These are phyloP conservation scores for Adansonia digitata DNA, from an alignment of 345 rosid species.

Conservation along the genomic window DNA sequence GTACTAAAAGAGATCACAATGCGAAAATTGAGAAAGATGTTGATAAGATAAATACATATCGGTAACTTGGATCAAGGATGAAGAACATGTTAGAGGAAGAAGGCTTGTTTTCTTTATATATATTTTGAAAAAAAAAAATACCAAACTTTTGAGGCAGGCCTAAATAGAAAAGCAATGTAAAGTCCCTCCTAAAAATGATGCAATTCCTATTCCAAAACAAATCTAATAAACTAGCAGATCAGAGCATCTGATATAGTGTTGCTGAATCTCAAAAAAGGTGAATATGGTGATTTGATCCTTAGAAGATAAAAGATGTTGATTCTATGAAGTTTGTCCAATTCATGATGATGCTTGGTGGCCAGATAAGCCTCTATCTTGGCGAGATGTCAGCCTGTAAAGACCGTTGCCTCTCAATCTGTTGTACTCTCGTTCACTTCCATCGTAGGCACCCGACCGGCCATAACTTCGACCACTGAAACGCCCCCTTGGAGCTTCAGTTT, in stretches of 20 bases:
- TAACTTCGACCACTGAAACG: constrained; percentile 43
- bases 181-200: neutral
- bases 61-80: too few species aligned
- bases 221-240: constrained; percentile 15
- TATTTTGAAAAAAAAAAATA: too few species aligned
- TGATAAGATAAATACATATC: too few species aligned
- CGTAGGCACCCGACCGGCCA: constrained; percentile 31
- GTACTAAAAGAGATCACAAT: too few species aligned
- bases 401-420: constrained; percentile 54
- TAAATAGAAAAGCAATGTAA: too few species aligned
- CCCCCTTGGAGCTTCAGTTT: constrained; percentile 40
- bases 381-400: constrained; percentile 33
- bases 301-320: neutral
- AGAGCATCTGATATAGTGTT: constrained; percentile 8
- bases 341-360: constrained; percentile 19
- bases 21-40: too few species aligned
- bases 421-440: constrained; percentile 42
- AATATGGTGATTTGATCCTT: constrained; percentile 16
- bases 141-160: too few species aligned
- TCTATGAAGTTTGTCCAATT: constrained; percentile 29
- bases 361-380: constrained; percentile 26
- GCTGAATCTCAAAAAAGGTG: constrained; percentile 17
- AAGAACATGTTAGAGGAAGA: too few species aligned
- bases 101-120: too few species aligned
- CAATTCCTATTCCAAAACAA: constrained; percentile 4